Evolutionary conservation across 768 basidiomycete species (phyloP), one percentile per base, ranked within the genome.

Genomic region (Lactarius akahatsu): DNA sequence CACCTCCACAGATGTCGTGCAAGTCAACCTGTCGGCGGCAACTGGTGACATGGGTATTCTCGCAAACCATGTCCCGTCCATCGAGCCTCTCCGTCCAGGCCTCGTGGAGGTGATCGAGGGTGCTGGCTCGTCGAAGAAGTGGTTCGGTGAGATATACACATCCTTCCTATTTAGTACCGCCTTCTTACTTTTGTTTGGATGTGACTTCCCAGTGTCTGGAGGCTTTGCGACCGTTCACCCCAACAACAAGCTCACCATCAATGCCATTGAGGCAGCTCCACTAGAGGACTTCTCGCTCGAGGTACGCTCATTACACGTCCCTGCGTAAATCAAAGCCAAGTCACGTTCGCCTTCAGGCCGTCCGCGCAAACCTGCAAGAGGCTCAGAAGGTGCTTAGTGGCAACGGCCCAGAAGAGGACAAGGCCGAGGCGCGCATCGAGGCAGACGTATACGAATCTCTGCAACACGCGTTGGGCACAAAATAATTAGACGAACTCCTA

Each of bases 11-110:
- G 96, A 96, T 77, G 96, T 98, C 65, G 86, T 92, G 26, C 96
- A 98, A 78, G 96, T 99, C 72, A 98, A 98, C 81, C 81, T 98
- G 72, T 81, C 95, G 41, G 97, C 95, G 47, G 92, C 89, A 63
- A 89, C 93, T 3, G 97, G 97, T 74, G 96, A 98, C 79, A 98
- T 98, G 95, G 97, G 97, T 83, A 92, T 99, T 73, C 88, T 99
- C 67, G 94, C 96, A 72, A 97, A 96, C 84, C 97, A 99, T 80
- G 95, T 98, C 63, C 90, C 97, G 36, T 91, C 94, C n/a, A 91
- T 98, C 65, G 97, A 99, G 78, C 84, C 96, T 57, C 83, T 99
- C 62, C 91, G 92, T 75, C 91, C 97, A 50, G 97, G 97, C 76
- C 83, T 98, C 65, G 82, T 99, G 61, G 97, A 99, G 79, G 90